Evolutionary conservation across 805 yeast species (phyloP), one percentile per base, ranked within the genome.

Genomic region (Wickerhamomyces bovis): DNA sequence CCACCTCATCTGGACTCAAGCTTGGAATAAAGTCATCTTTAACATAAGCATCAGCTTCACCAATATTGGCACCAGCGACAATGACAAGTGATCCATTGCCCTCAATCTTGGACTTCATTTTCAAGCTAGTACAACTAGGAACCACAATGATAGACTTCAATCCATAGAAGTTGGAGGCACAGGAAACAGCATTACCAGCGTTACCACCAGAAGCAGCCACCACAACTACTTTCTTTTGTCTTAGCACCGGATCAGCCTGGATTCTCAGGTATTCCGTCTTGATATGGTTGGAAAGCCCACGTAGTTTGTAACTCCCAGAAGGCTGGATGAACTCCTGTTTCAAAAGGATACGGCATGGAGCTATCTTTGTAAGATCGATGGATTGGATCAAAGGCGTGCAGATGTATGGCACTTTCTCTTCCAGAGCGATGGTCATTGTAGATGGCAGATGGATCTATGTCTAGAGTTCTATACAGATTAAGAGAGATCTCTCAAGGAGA

Each of bases 121-220:
- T 65, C 3, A 55, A 55, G 45, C 73, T 72, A 11, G 86, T 71
- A 4, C 69, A 60, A 1, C 56, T 60, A 1, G 89, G 89, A 1
- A 83, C 76, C 0, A 78, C 85, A 2, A 83, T 86, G 0, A 84
- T 79, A 60, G 72, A 47, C 47, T 62, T 58, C 53, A 75, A 47
- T 40, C 66, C 42, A 48, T 61, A 54, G 59, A 68, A 58, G 45
- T 63, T 52, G 3, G 78, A 70, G 30, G 78, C 69, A 41, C 68
- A 69, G 0, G 80, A 77, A 7, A 80, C 81, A 6, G 81, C 82
- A 45, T 75, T 65, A 1, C 79, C 79, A 15, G 79, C 79, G 50
- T 75, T 75, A 6, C 83, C 82, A 11, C 82, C 83, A 38, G 78
- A 72, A 13, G 80, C 75, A 6, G 80, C 72, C 50, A 70, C 71